Percentiles rank a stretch among this genome's conserved stretches.
These are phyloP conservation scores for Calendula officinalis DNA, from an alignment of 129 eudicot species.

Conservation along the genomic window DNA sequence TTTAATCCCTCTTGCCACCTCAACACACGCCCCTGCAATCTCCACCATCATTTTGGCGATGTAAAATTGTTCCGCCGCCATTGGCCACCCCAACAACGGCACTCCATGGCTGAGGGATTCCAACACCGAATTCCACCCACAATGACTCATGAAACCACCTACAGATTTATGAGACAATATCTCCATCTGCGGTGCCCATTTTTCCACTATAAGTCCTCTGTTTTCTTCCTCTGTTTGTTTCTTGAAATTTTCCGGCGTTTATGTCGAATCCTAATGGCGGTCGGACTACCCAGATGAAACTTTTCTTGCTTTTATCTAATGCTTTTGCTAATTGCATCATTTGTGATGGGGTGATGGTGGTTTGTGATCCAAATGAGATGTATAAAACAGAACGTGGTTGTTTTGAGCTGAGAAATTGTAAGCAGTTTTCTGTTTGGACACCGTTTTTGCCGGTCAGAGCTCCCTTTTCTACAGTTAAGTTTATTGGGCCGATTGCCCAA, in stretches of 20 bases:
- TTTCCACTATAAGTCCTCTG: conserved; percentile 43
- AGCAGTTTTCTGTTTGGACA: conserved; percentile 20
- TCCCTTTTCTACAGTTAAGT: conserved; percentile 10
- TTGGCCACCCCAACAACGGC: conserved; percentile 60
- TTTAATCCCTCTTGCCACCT: conserved; percentile 49
- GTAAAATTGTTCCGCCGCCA: conserved; percentile 54
- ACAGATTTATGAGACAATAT: conserved; percentile 44
- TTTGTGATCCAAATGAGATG: conserved; percentile 72
- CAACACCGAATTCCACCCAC: conserved; percentile 72
- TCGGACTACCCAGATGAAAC: conserved; percentile 63
- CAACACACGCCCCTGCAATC: conserved; percentile 49
- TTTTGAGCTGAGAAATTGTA: conserved; percentile 44
- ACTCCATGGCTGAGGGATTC: conserved; percentile 54
- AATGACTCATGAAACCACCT: conserved; percentile 50
- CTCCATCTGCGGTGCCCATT: conserved; percentile 69
- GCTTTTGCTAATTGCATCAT: conserved; percentile 64
- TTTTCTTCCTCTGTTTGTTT: conserved; percentile 27
- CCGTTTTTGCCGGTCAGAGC: conserved; percentile 3
- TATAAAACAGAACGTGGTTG: conserved; percentile 51
- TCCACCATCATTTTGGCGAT: conserved; percentile 56
- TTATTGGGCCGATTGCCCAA: conserved; percentile 65
- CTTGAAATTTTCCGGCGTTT: conserved; percentile 48
- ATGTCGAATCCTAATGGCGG: conserved; percentile 58
- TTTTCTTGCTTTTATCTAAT: conserved; percentile 29
- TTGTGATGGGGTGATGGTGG: conserved; percentile 57